Conservation (phyloP, 441 rosid genomes). For the Geranium incanum region DNA sequence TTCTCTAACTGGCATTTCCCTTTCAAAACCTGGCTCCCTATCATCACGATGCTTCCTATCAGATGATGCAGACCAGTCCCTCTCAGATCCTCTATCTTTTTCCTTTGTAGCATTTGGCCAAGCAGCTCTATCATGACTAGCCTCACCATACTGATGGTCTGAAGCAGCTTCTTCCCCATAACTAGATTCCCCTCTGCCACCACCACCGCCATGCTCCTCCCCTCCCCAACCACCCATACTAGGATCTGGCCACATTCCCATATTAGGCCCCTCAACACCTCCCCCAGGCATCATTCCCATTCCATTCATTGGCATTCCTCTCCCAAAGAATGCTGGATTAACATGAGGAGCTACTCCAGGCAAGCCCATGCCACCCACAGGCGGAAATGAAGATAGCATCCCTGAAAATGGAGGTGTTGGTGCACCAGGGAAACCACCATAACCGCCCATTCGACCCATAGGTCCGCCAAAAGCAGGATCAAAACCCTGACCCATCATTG, state of each 20-base stretch:
- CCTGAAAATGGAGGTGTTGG: conserved; percentile 65
- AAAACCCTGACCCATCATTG: conserved; percentile 75
- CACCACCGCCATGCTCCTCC: conserved; percentile 47
- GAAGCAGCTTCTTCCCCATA: conserved; percentile 81
- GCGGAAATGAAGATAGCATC: conserved; percentile 55
- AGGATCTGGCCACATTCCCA: conserved; percentile 80
- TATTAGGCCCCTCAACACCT: conserved; percentile 61
- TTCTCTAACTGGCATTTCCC: conserved; percentile 46
- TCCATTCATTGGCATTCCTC: conserved; percentile 70
- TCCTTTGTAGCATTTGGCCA: conserved; percentile 50
- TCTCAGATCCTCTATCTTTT: conserved; percentile 56
- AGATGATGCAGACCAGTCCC: conserved; percentile 68
- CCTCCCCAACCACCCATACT: conserved; percentile 67
- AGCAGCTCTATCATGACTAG: conserved; percentile 52
- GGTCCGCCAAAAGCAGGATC: conserved; percentile 72
- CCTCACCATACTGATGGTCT: conserved; percentile 75
- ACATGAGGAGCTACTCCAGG: conserved; percentile 86
- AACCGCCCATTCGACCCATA: conserved; percentile 68
- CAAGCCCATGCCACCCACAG: conserved; percentile 55
- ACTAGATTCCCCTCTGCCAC: conserved; percentile 78
- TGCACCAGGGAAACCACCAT: conserved; percentile 68
- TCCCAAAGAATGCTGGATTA: conserved; percentile 77
- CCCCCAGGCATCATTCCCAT: conserved; percentile 78
- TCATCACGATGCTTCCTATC: conserved; percentile 60
- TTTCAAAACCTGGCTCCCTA: conserved; percentile 47